These are phyloP conservation scores for Zasmidium cellare DNA, from an alignment of 2,329 filamentous ascomycete species.

Conservation along the genomic window DNA sequence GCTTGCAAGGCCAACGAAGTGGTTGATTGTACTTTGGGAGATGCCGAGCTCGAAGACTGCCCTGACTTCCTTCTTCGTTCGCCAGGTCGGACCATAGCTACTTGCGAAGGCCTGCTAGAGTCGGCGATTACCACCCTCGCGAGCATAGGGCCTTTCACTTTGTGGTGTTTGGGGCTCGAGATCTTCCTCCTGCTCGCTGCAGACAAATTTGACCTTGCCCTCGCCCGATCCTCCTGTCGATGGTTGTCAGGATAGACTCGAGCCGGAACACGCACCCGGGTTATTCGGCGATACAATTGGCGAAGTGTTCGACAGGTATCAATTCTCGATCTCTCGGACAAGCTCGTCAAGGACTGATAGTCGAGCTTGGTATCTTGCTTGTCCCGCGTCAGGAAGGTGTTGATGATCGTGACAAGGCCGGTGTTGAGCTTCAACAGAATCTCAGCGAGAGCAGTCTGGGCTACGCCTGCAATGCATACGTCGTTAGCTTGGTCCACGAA, in stretches of 20 bases:
- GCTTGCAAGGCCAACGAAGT: slow-evolving; percentile 2
- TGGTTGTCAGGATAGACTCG: not conserved
- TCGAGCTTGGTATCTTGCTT: slow-evolving; percentile 37
- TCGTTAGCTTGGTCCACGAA: slow-evolving; percentile 7
- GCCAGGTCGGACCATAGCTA: slow-evolving; percentile 29
- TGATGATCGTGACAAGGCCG: slow-evolving; percentile 48
- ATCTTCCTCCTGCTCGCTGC: not conserved
- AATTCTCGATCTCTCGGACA: slow-evolving; percentile 47
- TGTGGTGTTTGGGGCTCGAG: slow-evolving; percentile 13
- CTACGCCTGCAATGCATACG: slow-evolving; percentile 37
- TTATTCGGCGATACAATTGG: slow-evolving; percentile 36
- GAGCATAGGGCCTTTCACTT: slow-evolving; percentile 24
- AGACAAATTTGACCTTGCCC: not conserved
- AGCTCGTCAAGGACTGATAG: slow-evolving; percentile 45
- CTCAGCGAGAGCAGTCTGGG: slow-evolving; percentile 47
- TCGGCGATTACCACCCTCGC: slow-evolving; percentile 32
- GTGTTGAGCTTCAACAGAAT: slow-evolving; percentile 49
- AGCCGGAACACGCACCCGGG: not conserved
- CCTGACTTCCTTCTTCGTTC: slow-evolving; percentile 22
- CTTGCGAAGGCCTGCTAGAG: slow-evolving; percentile 27
- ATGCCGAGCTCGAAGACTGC: not conserved
- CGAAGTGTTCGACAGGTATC: slow-evolving; percentile 46
- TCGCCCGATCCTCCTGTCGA: not conserved
- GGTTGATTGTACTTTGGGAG: slow-evolving; percentile 11
- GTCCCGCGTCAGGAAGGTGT: slow-evolving; percentile 43